A percentile compares a stretch with the other conserved stretches of the same genome.
These are phyloP conservation scores for Pleurotus giganteus DNA, from an alignment of 768 basidiomycete species.

Conservation along the genomic window DNA sequence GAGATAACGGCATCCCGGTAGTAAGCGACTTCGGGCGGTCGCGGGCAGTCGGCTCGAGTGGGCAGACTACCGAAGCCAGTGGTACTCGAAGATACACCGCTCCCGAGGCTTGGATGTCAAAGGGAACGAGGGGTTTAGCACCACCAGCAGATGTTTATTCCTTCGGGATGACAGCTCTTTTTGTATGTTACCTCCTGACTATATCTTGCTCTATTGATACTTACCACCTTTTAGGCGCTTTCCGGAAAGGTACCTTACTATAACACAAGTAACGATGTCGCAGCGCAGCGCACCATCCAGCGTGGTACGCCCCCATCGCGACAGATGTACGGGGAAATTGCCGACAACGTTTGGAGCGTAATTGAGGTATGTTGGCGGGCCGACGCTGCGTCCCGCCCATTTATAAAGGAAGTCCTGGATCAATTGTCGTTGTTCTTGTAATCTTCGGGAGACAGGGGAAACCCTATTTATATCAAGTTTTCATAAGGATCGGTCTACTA, in stretches of 20 bases:
- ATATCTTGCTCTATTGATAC: not conserved
- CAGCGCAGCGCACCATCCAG: not conserved
- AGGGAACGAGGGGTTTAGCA: not conserved
- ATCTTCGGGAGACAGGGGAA: too few relatives aligned
- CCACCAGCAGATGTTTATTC: not conserved
- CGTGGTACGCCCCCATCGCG: not conserved
- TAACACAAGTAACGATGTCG: not conserved
- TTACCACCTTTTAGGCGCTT: not conserved
- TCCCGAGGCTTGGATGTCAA: not conserved
- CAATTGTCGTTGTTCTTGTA: not conserved
- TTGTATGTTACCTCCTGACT: not conserved
- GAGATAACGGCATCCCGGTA: not conserved
- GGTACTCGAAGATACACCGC: not conserved
- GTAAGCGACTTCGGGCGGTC: not conserved
- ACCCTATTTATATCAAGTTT: too few relatives aligned
- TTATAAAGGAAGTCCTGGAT: not conserved
- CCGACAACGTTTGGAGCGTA: not conserved
- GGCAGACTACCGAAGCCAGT: not conserved
- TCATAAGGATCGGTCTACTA: too few relatives aligned
- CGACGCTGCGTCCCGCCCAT: not conserved
- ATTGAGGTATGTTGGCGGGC: not conserved
- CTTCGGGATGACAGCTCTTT: not conserved
- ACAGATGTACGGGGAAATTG: not conserved
- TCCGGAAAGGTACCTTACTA: not conserved
- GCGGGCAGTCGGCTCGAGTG: not conserved